Evolutionary conservation across 2,329 filamentous ascomycete species (phyloP).

Genomic region (Aspergillus chevalieri): DNA sequence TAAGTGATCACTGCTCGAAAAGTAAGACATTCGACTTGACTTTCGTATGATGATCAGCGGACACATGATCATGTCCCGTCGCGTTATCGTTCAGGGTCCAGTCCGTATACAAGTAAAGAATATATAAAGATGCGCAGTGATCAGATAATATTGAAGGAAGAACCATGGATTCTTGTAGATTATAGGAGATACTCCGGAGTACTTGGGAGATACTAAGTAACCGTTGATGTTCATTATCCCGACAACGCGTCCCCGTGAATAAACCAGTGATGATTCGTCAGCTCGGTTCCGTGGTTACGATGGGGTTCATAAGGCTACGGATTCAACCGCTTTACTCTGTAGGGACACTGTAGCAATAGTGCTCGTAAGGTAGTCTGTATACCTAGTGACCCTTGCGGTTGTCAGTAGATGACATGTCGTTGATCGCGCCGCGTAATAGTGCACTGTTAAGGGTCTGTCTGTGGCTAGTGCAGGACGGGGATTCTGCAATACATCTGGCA

Average conservation of each 20-base stretch:
- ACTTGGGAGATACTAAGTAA: no score
- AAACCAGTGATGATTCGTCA: no score
- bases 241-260: no score
- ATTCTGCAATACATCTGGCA: no score
- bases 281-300: background rate
- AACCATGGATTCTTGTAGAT: no score
- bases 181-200: no score
- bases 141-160: no score
- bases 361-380: background rate
- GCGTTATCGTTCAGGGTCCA: background rate
- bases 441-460: constrained; percentile 6
- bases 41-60: background rate
- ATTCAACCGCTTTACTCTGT: constrained; percentile 2
- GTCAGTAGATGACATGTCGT: constrained; percentile 1
- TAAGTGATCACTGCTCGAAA: background rate
- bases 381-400: background rate
- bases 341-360: background rate
- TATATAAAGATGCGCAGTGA: no score
- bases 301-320: constrained; percentile 9
- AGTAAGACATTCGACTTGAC: background rate
- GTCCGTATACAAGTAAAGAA: background rate
- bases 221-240: no score
- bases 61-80: background rate
- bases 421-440: constrained; percentile 3
- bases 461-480: no score